Base-by-base conservation (phyloP, 495 filamentous ascomycete genomes). In the Podospora bellae-mahoneyi region DNA sequence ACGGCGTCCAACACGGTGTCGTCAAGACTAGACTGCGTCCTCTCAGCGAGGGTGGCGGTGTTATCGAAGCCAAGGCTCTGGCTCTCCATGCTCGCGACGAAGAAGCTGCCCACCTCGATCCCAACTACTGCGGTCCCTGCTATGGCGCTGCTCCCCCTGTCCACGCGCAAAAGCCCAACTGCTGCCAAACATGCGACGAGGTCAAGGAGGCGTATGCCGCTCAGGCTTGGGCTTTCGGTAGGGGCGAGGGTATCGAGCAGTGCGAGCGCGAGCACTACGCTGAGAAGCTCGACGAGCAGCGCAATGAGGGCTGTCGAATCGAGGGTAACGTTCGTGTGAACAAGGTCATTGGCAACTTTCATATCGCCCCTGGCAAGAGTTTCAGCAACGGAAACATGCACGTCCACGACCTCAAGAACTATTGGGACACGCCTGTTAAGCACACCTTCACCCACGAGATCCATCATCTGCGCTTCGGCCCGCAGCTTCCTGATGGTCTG, bases 341-440 rank as follows among this genome's bases (percentile, higher is more conserved):
- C 83, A 99, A 99, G 77, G 95, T 99, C 2, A 84, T 98, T 64
- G 95, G 95, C 57, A 99, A 99, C 81, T 99, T 99, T 86, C 95
- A 99, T 80, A 91, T 99, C 73, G 96, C 95, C 2, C 96, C 95
- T 1, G 95, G 95, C 74, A 89, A 93, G 78, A 92, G 88, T 75
- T 98, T 97, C 85, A 93, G 89, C 72, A 95, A 90, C 74, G 91
- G 91, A 64, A 95, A 97, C 79, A 89, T 97, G 88, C 95, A 99
- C 79, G 92, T 97, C 34, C 95, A 99, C 80, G 95, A 99, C 74
- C 83, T 98, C 59, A 92, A 96, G 72, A 94, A 95, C 78, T 99
- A 95, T 82, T 88, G 91, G 78, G 87, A 92, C 67, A 83, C 83
- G 44, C 80, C 87, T 3, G 82, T 86, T 10, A 84, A 86, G 53